Evolutionary conservation across 1,284 basidiomycete species (phyloP).

Genomic region (Phellopilus nigrolimitatus): DNA sequence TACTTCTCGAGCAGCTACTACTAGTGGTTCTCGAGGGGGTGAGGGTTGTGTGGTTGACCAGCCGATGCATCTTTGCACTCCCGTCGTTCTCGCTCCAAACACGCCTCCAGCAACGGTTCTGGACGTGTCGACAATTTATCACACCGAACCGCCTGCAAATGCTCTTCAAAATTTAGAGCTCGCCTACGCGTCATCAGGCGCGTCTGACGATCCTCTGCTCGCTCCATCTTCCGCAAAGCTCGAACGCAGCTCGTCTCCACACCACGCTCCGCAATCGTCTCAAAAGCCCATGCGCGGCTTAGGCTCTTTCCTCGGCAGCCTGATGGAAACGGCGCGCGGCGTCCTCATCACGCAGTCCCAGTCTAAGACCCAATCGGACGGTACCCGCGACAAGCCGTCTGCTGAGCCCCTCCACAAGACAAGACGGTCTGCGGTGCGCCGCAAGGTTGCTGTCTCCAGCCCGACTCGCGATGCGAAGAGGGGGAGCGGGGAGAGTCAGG

Average conservation of each 20-base stretch:
- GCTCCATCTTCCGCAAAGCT: background rate
- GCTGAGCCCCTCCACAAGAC: background rate
- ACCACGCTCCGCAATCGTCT: background rate
- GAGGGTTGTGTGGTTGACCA: too few relatives aligned
- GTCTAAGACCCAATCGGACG: background rate
- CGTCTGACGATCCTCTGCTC: background rate
- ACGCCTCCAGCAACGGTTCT: too few relatives aligned
- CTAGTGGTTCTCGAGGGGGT: too few relatives aligned
- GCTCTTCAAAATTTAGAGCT: background rate
- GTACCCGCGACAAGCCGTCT: background rate
- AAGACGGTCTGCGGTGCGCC: too few relatives aligned
- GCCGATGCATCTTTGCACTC: too few relatives aligned
- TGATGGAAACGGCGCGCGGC: constrained; percentile 16
- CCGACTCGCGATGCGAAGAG: too few relatives aligned
- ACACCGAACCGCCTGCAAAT: background rate
- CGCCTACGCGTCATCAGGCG: background rate
- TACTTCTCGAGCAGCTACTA: too few relatives aligned
- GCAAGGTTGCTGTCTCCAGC: too few relatives aligned
- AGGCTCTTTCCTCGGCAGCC: constrained; percentile 8
- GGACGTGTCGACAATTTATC: too few relatives aligned
- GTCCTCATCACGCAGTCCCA: constrained; percentile 12
- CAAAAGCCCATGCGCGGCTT: constrained; percentile 12
- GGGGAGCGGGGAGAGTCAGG: too few relatives aligned
- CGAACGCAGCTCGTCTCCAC: background rate
- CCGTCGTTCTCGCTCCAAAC: too few relatives aligned